A percentile compares a stretch with the other conserved stretches of the same genome.
These are phyloP conservation scores for Fusarium scirpi DNA, from an alignment of 2,329 filamentous ascomycete genomes.

Conservation along the genomic window DNA sequence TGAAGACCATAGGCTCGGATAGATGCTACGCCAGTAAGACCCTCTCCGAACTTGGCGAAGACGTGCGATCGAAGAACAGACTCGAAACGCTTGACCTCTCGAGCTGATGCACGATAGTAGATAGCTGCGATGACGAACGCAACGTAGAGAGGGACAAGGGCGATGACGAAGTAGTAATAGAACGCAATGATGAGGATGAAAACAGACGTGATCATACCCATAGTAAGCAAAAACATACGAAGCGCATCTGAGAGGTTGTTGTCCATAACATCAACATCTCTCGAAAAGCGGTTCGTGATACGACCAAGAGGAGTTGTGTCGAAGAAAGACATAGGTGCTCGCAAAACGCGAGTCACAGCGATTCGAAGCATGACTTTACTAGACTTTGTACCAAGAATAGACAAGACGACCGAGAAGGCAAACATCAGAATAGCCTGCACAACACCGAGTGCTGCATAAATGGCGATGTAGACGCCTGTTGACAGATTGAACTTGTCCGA, in stretches of 20 bases:
- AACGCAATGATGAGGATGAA: slow-evolving; percentile 94
- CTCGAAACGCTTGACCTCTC: slow-evolving; percentile 95
- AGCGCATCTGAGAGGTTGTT: slow-evolving; percentile 90
- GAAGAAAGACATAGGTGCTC: slow-evolving; percentile 89
- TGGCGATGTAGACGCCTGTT: slow-evolving; percentile 77
- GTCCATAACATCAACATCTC: slow-evolving; percentile 97
- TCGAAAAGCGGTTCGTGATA: slow-evolving; percentile 95
- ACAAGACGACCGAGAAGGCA: slow-evolving; percentile 80
- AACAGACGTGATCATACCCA: slow-evolving; percentile 84
- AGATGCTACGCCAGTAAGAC: slow-evolving; percentile 82
- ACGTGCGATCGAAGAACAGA: slow-evolving; percentile 87
- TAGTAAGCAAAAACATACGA: slow-evolving; percentile 90
- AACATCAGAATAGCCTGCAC: slow-evolving; percentile 82
- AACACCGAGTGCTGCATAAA: slow-evolving; percentile 77
- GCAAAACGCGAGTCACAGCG: slow-evolving; percentile 81
- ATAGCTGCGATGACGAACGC: slow-evolving; percentile 84
- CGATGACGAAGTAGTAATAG: slow-evolving; percentile 85
- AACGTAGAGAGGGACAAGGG: slow-evolving; percentile 73
- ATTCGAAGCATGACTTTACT: slow-evolving; percentile 84
- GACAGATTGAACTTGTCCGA: slow-evolving; percentile 78
- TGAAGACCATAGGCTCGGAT: slow-evolving; percentile 92
- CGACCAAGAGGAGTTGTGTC: slow-evolving; percentile 95
- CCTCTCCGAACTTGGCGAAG: slow-evolving; percentile 92
- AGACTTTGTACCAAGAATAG: slow-evolving; percentile 82
- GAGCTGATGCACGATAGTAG: slow-evolving; percentile 91